These are phyloP conservation scores for Sclerotiophoma versabilis DNA, from an alignment of 2,329 filamentous ascomycete genomes.

Conservation along the genomic window DNA sequence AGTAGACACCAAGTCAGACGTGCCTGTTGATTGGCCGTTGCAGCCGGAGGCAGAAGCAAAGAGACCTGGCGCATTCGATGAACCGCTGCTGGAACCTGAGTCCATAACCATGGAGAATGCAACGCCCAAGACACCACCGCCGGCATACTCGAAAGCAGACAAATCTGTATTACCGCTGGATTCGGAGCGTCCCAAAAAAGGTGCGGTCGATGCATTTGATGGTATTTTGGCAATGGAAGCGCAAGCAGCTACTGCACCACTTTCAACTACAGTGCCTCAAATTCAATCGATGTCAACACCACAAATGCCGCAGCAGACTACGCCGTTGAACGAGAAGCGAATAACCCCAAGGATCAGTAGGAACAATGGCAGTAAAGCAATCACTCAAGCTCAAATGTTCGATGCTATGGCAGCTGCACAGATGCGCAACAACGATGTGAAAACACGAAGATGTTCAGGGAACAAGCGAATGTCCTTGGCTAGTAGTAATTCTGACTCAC, in stretches of 20 bases:
- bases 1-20: constrained; percentile 34
- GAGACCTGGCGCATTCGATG: constrained; percentile 24
- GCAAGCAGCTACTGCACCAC: neutral
- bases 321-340: constrained; percentile 21
- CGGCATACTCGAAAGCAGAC: constrained; percentile 23
- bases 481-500: constrained; percentile 18
- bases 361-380: constrained; percentile 33
- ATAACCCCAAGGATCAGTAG: constrained; percentile 34
- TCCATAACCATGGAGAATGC: neutral
- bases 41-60: constrained; percentile 24
- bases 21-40: constrained; percentile 36
- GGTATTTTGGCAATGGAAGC: neutral
- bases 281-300: neutral
- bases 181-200: neutral
- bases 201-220: neutral
- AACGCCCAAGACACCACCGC: constrained; percentile 31
- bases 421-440: constrained; percentile 5
- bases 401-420: constrained; percentile 34
- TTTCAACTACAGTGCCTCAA: neutral
- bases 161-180: neutral
- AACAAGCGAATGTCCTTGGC: constrained; percentile 17
- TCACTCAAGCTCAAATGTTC: constrained; percentile 42
- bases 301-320: neutral
- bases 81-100: neutral
- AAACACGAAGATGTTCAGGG: neutral